phyloP scores from a whole-genome alignment of 2,329 filamentous ascomycete species.

The Ascochyta fabae region DNA sequence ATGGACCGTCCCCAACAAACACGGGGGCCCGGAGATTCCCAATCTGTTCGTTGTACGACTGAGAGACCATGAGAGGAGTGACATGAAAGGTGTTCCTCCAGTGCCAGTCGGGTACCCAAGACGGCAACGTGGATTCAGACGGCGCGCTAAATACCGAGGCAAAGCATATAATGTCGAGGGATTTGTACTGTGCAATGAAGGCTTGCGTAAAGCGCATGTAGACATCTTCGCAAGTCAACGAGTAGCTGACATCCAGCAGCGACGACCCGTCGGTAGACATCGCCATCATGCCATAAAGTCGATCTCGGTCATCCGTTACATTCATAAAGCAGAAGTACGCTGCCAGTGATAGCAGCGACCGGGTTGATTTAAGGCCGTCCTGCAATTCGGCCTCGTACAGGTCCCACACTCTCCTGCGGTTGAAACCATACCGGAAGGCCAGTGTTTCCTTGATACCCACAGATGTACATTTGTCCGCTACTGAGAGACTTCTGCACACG shows the following conservation, averaged over 20 bases:
- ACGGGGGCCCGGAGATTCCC: too few species aligned
- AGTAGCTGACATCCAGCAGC: too few species aligned
- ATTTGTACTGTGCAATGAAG: too few species aligned
- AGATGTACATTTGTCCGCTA: background rate
- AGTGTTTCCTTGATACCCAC: background rate
- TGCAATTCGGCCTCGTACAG: too few species aligned
- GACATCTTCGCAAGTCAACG: too few species aligned
- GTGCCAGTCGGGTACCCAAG: background rate
- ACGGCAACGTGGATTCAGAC: background rate
- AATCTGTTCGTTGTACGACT: too few species aligned
- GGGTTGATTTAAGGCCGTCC: too few species aligned
- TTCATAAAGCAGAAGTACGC: background rate
- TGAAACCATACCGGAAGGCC: background rate
- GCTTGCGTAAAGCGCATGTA: too few species aligned
- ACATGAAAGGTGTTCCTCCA: too few species aligned
- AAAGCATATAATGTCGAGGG: too few species aligned
- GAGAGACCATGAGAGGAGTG: too few species aligned
- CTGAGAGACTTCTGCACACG: background rate
- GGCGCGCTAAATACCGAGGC: background rate
- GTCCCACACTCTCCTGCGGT: background rate
- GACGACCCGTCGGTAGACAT: background rate
- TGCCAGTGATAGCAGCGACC: background rate
- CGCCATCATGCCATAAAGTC: background rate
- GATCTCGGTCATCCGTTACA: background rate
- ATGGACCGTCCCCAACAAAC: too few species aligned